Percentiles rank a stretch among this genome's conserved stretches.
Evolutionary conservation across 129 eudicot genomes (phyloP).

Genomic region (Dittrichia graveolens): DNA sequence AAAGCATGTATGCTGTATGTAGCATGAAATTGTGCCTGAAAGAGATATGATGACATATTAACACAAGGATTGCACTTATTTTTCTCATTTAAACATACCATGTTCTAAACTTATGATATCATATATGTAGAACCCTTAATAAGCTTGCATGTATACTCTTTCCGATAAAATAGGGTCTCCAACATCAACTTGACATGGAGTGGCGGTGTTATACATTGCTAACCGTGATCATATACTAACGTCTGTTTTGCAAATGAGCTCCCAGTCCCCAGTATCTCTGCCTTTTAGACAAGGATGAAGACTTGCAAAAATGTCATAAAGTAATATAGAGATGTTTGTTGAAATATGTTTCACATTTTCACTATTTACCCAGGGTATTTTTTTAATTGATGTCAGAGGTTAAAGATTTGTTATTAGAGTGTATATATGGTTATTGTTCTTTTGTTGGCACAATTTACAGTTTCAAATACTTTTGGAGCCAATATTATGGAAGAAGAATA

Average conservation of each 20-base stretch:
- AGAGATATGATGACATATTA: neutral
- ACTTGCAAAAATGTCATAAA: constrained; percentile 10
- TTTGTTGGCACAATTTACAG: constrained; percentile 47
- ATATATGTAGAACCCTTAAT: constrained; percentile 3
- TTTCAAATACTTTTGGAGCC: constrained; percentile 85
- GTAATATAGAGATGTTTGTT: neutral
- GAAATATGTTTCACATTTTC: constrained; percentile 3
- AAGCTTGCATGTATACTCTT: constrained; percentile 5
- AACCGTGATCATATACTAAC: neutral
- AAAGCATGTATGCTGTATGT: neutral
- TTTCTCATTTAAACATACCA: neutral
- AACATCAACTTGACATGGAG: neutral
- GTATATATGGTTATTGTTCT: neutral
- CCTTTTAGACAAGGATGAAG: constrained; percentile 7
- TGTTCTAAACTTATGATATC: constrained; percentile 7
- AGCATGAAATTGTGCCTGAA: neutral
- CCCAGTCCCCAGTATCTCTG: neutral
- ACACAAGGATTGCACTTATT: neutral
- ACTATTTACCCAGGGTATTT: neutral
- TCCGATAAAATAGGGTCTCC: neutral
- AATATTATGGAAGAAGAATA: constrained; percentile 66
- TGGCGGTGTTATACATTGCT: neutral
- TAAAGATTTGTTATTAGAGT: constrained; percentile 10
- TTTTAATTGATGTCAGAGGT: constrained; percentile 5
- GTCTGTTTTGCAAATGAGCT: no score